Evolutionary conservation across 495 filamentous ascomycete genomes (phyloP).

Genomic region (Neurospora africana): DNA sequence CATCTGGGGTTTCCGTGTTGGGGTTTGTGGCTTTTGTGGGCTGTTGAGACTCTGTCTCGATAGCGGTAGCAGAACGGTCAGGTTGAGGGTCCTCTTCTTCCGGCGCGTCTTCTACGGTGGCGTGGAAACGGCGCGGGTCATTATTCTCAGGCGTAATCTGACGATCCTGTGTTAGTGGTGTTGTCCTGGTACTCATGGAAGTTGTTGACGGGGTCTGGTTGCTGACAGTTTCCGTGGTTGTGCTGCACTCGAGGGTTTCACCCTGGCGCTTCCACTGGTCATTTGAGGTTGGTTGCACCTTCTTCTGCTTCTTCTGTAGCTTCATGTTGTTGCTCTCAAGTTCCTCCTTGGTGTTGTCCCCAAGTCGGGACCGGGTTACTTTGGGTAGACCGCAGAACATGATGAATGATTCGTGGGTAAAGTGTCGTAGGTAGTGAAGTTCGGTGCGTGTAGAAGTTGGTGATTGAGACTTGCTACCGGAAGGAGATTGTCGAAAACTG

Average conservation of each 20-base stretch:
- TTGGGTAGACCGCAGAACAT: too few relatives aligned
- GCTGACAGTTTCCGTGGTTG: slow-evolving; percentile 16
- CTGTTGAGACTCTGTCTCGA: background rate
- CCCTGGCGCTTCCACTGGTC: slow-evolving; percentile 10
- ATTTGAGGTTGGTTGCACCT: background rate
- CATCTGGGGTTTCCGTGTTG: background rate
- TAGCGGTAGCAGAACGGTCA: background rate
- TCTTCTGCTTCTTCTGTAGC: background rate
- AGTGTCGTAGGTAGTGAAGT: too few relatives aligned
- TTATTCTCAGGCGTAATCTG: slow-evolving; percentile 11
- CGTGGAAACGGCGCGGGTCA: slow-evolving; percentile 15
- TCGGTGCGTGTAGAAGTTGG: too few relatives aligned
- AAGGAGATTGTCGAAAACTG: too few relatives aligned
- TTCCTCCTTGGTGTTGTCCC: too few relatives aligned
- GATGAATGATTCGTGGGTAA: too few relatives aligned
- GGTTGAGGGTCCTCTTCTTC: background rate
- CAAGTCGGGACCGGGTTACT: too few relatives aligned
- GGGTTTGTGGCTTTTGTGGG: background rate
- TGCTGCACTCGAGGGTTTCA: slow-evolving; percentile 13
- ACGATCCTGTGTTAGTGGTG: background rate
- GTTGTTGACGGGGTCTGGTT: background rate
- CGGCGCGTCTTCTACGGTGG: background rate
- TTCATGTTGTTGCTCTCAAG: too few relatives aligned
- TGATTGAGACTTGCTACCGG: too few relatives aligned
- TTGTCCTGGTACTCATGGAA: background rate